Evolutionary conservation across 805 yeast genomes (phyloP), one percentile per base, ranked within the genome.

Genomic region (Teunomyces atbi): DNA sequence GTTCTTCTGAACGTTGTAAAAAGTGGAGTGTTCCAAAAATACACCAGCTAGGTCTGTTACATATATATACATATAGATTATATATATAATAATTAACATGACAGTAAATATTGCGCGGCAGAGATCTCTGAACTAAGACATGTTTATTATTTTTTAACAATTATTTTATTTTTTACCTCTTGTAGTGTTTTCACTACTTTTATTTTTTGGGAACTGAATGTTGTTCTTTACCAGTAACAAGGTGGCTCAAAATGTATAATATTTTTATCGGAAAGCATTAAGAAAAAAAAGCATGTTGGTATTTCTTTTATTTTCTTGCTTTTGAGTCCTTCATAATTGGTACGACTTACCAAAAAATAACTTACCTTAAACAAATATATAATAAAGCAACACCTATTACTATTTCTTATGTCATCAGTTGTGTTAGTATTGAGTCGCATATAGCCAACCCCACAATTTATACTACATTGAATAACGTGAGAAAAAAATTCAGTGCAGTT

Each of bases 51-150:
- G 33, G 33, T 10, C 18, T 16, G 15, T 30, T 30, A 6, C 16
- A 13, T 15, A 13, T 15, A 13, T 30, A 30, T 30, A 13, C n/a
- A 30, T 30, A 30, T 30, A 15, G 16, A 30, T 12, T 30, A 15
- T 16, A 30, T 30, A 30, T 4, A 30, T 30, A 30, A 30, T 30
- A 30, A 13, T 30, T 30, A 30, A 13, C 33, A 23, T 30, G 33
- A 30, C 33, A 30, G 33, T 30, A 30, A 30, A 30, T n/a, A 34
- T 19, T 34, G 37, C 15, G 26, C 37, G 37, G 15, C 33, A 34
- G 18, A 34, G 37, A 34, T 34, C 37, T 19, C n/a, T 34, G 37
- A 34, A 34, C 37, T 34, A 34, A 34, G 37, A 34, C 37, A 34
- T 34, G 8, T 18, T 34, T 5, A 12, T 19, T 34, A 34, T 19